Percentiles rank a stretch among this genome's conserved stretches.
Conservation (phyloP, 2,329 filamentous ascomycete species). For the Daldinia sp. region DNA sequence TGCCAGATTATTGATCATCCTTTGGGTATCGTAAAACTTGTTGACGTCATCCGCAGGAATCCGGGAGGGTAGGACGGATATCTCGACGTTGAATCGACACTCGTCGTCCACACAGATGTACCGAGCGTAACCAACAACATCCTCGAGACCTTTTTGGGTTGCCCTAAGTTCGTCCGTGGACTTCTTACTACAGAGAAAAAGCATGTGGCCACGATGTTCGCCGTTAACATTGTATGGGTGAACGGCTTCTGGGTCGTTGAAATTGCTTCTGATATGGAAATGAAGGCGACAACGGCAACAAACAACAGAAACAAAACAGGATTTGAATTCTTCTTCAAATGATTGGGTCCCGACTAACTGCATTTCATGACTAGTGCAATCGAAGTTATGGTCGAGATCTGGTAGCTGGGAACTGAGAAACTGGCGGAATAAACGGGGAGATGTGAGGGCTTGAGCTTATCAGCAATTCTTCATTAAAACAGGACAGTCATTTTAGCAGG, state of each 20-base stretch:
- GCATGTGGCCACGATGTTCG: conserved; percentile 43
- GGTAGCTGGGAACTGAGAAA: conserved; percentile 38
- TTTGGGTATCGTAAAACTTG: conserved; percentile 57
- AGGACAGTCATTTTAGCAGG: too few species aligned
- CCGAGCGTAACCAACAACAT: conserved; percentile 28
- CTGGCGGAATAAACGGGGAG: conserved; percentile 41
- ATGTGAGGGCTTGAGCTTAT: conserved; percentile 40
- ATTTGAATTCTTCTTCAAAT: conserved; percentile 12
- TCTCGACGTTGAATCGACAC: conserved; percentile 55
- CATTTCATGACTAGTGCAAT: conserved; percentile 43
- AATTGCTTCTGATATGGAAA: conserved; percentile 42
- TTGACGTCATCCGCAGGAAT: conserved; percentile 49
- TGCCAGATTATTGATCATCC: conserved; percentile 53
- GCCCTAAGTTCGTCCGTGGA: conserved; percentile 11
- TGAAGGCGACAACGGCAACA: conserved; percentile 44
- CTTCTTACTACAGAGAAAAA: conserved; percentile 34
- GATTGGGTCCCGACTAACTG: conserved; percentile 37
- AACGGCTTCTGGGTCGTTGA: conserved; percentile 9
- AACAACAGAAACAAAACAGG: conserved; percentile 40
- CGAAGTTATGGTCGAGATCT: conserved; percentile 27
- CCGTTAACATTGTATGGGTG: conserved; percentile 17
- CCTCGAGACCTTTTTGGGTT: conserved; percentile 22
- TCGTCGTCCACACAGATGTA: conserved; percentile 41
- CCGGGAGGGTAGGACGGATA: conserved; percentile 55
- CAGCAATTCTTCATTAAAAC: neutral